Base-by-base conservation (phyloP, 345 rosid genomes). In the Citrus medica region DNA sequence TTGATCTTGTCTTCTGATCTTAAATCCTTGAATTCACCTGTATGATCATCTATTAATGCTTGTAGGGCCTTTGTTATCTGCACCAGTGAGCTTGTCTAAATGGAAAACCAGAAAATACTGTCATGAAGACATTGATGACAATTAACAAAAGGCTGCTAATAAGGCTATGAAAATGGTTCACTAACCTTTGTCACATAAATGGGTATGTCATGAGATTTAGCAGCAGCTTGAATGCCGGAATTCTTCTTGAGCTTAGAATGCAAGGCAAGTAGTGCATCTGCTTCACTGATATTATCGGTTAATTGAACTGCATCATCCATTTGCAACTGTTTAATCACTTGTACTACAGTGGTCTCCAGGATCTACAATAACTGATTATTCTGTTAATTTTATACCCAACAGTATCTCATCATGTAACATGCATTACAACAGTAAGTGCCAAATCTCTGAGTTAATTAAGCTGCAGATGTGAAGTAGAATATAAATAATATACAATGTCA, bases 191-290 rank as follows among this genome's bases (percentile, higher is more conserved):
- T 91, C 82, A 86, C 84, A 72, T 91, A 95, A 67, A 88, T 85
- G 63, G 98, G 97, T 80, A 89, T 90, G 79, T 83, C 85, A 38
- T 82, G 92, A 64, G 93, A 86, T 86, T 83, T 83, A 46, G 92
- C 95, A 59, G 89, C 92, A 77, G 94, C 89, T 79, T 93, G 93
- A 78, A 93, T 89, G 75, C 84, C 84, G 9, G 93, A 82, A 87
- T 95, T 93, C 87, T 95, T 95, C 85, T 89, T 91, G 67, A 92
- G 88, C 89, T 90, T 92, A 25, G 97, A 86, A 56, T 90, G 98
- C 85, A 89, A 85, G 28, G 93, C 94, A 79, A 94, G 89, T 64
- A 95, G 65, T n/a, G 89, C 97, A 86, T 92, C 90, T 74, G 97
- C 98, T 87, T 92, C 88, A 8, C 95, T 90, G 63, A 95, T 83